Percentiles rank a stretch among this genome's conserved stretches.
phyloP scores from a whole-genome alignment of 2,329 filamentous ascomycete genomes.

The Leptographium lundbergii region DNA sequence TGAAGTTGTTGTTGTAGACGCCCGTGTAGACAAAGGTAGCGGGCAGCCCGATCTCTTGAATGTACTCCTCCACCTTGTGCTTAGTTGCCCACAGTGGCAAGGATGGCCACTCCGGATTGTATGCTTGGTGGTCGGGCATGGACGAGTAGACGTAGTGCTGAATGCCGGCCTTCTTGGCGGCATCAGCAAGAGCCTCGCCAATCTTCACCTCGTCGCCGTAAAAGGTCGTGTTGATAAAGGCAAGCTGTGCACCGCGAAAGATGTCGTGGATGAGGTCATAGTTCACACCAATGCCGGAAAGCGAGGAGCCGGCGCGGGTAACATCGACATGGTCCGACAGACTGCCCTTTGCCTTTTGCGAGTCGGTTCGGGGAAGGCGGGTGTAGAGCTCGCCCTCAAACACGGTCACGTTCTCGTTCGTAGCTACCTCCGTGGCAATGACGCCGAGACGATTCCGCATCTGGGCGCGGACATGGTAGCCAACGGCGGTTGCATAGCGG shows the following conservation, averaged over 20 bases:
- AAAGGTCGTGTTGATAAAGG: conserved; percentile 96
- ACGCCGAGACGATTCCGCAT: conserved; percentile 77
- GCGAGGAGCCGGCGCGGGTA: conserved; percentile 48
- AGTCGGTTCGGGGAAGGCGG: conserved; percentile 36
- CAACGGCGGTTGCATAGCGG: conserved; percentile 83
- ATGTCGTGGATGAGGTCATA: conserved; percentile 60
- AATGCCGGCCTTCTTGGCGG: conserved; percentile 71
- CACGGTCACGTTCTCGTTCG: conserved; percentile 62
- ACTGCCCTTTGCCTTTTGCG: conserved; percentile 23
- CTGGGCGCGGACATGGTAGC: conserved; percentile 87
- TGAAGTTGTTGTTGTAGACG: conserved; percentile 99
- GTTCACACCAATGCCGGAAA: conserved; percentile 55
- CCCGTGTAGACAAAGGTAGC: conserved; percentile 92
- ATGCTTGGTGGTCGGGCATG: conserved; percentile 87
- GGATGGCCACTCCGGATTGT: conserved; percentile 64
- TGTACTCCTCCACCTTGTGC: conserved; percentile 83
- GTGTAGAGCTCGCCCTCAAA: conserved; percentile 53
- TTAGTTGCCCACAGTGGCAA: conserved; percentile 88
- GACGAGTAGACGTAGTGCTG: conserved; percentile 93
- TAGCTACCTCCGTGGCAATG: conserved; percentile 72
- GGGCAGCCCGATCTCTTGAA: conserved; percentile 68
- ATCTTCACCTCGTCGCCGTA: conserved; percentile 91
- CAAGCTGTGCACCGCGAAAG: conserved; percentile 73
- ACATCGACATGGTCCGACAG: conserved; percentile 38
- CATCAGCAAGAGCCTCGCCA: conserved; percentile 77